These are phyloP conservation scores for Penicillium lividum DNA, from an alignment of 495 filamentous ascomycete genomes.

Conservation along the genomic window DNA sequence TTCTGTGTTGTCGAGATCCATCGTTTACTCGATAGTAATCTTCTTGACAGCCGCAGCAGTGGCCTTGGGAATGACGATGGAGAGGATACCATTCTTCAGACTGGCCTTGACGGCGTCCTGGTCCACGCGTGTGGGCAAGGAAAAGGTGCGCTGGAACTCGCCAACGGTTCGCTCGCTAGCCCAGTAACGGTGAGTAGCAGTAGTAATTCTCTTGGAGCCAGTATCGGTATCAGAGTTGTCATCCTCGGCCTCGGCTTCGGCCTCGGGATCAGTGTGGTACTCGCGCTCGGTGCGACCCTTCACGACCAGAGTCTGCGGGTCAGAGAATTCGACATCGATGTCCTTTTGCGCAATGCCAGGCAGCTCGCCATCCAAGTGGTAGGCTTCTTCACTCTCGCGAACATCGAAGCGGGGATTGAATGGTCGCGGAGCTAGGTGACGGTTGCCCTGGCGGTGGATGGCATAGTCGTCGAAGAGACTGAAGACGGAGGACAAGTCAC, in stretches of 20 bases:
- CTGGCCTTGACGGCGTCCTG: constrained; percentile 76
- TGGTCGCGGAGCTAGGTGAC: constrained; percentile 31
- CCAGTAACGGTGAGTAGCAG: constrained; percentile 66
- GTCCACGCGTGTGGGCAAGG: constrained; percentile 74
- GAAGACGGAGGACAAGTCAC: neutral
- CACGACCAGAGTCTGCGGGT: constrained; percentile 75
- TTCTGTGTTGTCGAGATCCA: neutral
- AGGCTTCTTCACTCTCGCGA: constrained; percentile 65
- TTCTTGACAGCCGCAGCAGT: constrained; percentile 51
- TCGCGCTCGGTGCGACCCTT: constrained; percentile 60
- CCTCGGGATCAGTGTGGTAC: constrained; percentile 50
- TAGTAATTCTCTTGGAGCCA: neutral
- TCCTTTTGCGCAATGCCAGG: constrained; percentile 80
- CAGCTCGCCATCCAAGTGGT: constrained; percentile 88
- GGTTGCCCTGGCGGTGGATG: neutral
- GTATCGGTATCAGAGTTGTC: constrained; percentile 11
- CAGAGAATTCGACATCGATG: constrained; percentile 82
- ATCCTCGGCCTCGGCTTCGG: constrained; percentile 49
- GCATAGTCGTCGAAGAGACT: neutral
- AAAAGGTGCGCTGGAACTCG: constrained; percentile 80
- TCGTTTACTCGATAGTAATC: constrained; percentile 60
- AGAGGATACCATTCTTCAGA: constrained; percentile 78
- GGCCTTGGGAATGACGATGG: constrained; percentile 79
- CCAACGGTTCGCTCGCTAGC: constrained; percentile 80
- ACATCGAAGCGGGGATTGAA: constrained; percentile 85